phyloP scores from a whole-genome alignment of 331 rosid species.

The Arachis monticola region DNA sequence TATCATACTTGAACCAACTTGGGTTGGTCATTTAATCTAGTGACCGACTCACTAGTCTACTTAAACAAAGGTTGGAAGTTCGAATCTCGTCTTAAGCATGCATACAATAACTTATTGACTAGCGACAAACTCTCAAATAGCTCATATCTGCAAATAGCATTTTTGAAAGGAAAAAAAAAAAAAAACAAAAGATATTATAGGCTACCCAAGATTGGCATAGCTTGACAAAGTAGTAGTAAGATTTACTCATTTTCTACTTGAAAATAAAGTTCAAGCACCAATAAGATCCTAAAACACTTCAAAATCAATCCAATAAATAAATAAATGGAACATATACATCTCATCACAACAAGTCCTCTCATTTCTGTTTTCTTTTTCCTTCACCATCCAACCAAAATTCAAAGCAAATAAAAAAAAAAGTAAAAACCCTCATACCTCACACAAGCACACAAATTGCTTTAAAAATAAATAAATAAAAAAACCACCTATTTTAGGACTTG shows the following conservation, averaged over 20 bases:
- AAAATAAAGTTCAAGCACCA: too few species aligned
- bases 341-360: slow-evolving; percentile 18
- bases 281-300: not conserved
- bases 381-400: slow-evolving; percentile 32
- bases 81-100: too few species aligned
- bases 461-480: not conserved
- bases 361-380: not conserved
- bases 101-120: not conserved
- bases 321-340: slow-evolving; percentile 42
- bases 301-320: slow-evolving; percentile 42
- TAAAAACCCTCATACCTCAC: slow-evolving; percentile 27
- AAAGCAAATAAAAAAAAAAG: slow-evolving; percentile 1
- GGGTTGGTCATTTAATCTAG: too few species aligned
- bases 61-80: too few species aligned
- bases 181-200: not conserved
- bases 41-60: too few species aligned
- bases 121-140: not conserved
- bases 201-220: not conserved
- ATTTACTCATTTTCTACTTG: too few species aligned
- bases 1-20: not conserved
- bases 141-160: too few species aligned
- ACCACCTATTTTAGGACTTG: too few species aligned
- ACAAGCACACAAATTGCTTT: not conserved
- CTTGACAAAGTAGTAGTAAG: not conserved
- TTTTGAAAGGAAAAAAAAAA: too few species aligned